Conservation (phyloP, 345 rosid species). For the Geranium brycei region DNA sequence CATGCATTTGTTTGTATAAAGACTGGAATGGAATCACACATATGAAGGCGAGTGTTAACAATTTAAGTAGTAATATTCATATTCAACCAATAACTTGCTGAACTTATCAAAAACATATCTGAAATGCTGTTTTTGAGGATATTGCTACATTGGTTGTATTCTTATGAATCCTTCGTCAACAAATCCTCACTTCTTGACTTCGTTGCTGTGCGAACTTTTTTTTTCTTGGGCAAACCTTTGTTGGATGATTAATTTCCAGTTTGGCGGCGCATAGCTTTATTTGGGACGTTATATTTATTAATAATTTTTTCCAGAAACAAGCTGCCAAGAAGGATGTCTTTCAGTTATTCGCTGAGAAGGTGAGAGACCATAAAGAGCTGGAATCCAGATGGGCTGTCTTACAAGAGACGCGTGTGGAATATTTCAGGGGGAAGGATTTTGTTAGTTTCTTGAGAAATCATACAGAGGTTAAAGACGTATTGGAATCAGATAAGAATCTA, state of each 20-base stretch:
- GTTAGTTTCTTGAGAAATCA: constrained; percentile 67
- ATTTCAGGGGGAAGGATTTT: constrained; percentile 87
- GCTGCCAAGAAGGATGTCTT: constrained; percentile 76
- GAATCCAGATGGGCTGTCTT: constrained; percentile 95
- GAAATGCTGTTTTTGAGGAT: not conserved
- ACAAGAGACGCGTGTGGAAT: constrained; percentile 97
- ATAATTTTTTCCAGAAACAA: constrained; percentile 40
- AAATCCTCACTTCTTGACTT: not conserved
- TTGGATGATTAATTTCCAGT: too few relatives aligned
- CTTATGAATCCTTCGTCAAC: not conserved
- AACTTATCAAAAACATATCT: not conserved
- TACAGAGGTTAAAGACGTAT: constrained; percentile 62
- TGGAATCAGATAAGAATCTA: constrained; percentile 57
- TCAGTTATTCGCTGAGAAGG: constrained; percentile 98
- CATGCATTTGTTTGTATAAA: not conserved
- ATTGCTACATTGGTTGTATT: not conserved
- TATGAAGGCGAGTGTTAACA: not conserved
- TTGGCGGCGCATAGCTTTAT: not conserved
- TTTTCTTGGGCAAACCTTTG: not conserved
- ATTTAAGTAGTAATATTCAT: too few relatives aligned
- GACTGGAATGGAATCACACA: not conserved
- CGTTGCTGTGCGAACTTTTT: not conserved
- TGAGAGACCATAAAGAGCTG: constrained; percentile 84
- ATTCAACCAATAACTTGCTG: not conserved
- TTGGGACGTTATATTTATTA: not conserved